Evolutionary conservation across 306 rosid genomes (phyloP).

Genomic region (Abrus precatorius): DNA sequence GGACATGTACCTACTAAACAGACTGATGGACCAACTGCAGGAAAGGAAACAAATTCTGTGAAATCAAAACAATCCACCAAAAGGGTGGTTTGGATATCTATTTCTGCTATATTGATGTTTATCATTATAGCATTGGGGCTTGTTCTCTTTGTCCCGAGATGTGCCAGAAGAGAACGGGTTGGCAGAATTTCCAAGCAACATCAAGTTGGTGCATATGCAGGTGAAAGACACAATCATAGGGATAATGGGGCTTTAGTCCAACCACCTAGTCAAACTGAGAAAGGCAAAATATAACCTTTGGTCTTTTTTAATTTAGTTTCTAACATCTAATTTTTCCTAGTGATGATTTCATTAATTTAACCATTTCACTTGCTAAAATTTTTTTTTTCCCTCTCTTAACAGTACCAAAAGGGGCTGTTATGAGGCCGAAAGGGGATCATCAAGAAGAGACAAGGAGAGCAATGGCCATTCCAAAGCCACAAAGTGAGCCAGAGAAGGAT

Average conservation of each 20-base stretch:
- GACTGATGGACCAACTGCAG: conserved; percentile 69
- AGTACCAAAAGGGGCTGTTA: conserved; percentile 66
- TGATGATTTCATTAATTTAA: not conserved
- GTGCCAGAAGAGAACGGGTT: conserved; percentile 61
- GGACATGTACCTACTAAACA: conserved; percentile 63
- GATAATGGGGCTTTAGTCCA: conserved; percentile 58
- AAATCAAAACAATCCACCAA: conserved; percentile 58
- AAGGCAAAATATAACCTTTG: conserved; percentile 58
- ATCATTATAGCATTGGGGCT: conserved; percentile 65
- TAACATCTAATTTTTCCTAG: conserved; percentile 27
- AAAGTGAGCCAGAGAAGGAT: conserved; percentile 56
- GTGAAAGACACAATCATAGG: conserved; percentile 66
- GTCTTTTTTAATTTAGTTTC: conserved; percentile 39
- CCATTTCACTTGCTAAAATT: conserved; percentile 3
- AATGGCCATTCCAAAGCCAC: conserved; percentile 59
- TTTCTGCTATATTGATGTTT: conserved; percentile 64
- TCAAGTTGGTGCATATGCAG: conserved; percentile 71
- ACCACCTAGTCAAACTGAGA: conserved; percentile 63
- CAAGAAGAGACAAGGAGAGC: conserved; percentile 57
- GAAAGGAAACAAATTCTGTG: conserved; percentile 65
- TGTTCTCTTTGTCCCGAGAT: conserved; percentile 70
- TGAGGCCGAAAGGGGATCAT: conserved; percentile 62
- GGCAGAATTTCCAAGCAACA: conserved; percentile 67
- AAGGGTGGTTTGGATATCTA: conserved; percentile 79
- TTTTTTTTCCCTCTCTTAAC: conserved; percentile 26